Evolutionary conservation across 495 filamentous ascomycete species (phyloP).

Genomic region (Tirmania nivea): DNA sequence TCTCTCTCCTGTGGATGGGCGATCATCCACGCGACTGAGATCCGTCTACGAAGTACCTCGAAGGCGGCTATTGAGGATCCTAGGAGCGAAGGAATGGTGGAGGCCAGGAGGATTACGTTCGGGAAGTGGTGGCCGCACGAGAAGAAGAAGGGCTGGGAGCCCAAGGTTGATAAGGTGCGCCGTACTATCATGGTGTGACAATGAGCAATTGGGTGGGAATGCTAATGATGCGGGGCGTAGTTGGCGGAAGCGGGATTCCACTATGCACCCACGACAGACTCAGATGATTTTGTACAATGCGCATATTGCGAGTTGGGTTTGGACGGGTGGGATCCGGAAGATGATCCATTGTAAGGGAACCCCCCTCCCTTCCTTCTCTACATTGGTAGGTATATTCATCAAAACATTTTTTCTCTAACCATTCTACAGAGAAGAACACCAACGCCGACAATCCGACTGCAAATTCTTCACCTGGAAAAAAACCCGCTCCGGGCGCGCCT

Average conservation of each 20-base stretch:
- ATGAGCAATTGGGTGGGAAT: too few species aligned
- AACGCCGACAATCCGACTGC: constrained; percentile 53
- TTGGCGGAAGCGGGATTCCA: constrained; percentile 85
- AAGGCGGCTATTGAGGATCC: constrained; percentile 42
- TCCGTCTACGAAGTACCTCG: constrained; percentile 25
- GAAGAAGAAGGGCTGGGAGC: constrained; percentile 64
- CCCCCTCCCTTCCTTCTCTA: background rate
- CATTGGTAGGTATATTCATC: too few species aligned
- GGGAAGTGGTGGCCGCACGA: constrained; percentile 68
- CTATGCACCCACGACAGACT: constrained; percentile 62
- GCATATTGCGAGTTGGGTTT: constrained; percentile 68
- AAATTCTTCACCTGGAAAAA: constrained; percentile 44
- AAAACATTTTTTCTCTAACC: too few species aligned
- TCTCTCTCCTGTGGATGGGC: constrained; percentile 74
- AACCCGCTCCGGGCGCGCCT: constrained; percentile 2
- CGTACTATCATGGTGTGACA: background rate
- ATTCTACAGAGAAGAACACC: constrained; percentile 54
- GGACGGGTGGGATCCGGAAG: constrained; percentile 79
- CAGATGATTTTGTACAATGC: constrained; percentile 67
- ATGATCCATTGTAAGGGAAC: constrained; percentile 53
- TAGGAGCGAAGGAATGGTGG: constrained; percentile 39
- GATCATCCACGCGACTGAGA: constrained; percentile 48
- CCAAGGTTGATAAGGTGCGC: constrained; percentile 63
- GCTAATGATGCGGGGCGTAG: constrained; percentile 23
- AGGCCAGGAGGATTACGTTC: constrained; percentile 66